These are phyloP conservation scores for Picochlorum sp. DNA, from an alignment of 139 green algal species.

Conservation along the genomic window DNA sequence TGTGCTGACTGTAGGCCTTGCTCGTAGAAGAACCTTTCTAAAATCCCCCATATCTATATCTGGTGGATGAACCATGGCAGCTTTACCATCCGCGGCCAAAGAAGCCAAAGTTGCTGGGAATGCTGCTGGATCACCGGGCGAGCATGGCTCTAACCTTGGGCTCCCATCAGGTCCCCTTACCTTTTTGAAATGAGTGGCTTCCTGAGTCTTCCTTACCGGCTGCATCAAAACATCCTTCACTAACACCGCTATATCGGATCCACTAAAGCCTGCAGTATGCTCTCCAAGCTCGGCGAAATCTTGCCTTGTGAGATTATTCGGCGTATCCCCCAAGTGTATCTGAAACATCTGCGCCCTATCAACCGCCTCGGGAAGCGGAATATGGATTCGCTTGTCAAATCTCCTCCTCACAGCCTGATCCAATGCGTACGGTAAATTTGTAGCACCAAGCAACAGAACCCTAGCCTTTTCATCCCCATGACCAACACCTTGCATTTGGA, in stretches of 20 bases:
- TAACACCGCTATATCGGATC: constrained; percentile 61
- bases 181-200: constrained; percentile 86
- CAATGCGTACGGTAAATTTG: constrained; percentile 93
- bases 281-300: constrained; percentile 75
- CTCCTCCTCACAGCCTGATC: constrained; percentile 82
- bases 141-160: constrained; percentile 58
- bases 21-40: constrained; percentile 71
- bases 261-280: constrained; percentile 83
- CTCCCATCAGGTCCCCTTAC: constrained; percentile 4
- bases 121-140: constrained; percentile 51
- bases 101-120: constrained; percentile 55
- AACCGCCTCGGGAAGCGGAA: constrained; percentile 84
- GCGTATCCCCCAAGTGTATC: constrained; percentile 90
- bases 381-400: constrained; percentile 98
- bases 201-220: constrained; percentile 81
- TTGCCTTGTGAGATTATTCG: constrained; percentile 57
- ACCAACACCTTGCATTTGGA: constrained; percentile 83
- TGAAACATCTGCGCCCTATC: constrained; percentile 93
- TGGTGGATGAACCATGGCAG: constrained; percentile 48
- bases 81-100: constrained; percentile 58
- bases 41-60: constrained; percentile 76
- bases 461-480: constrained; percentile 12
- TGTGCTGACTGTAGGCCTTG: constrained; percentile 81
- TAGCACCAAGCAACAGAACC: constrained; percentile 85
- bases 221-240: constrained; percentile 99